These are phyloP conservation scores for Chytriomyces sp. DNA, from an alignment of 192 early-diverging fungal species.

Conservation along the genomic window DNA sequence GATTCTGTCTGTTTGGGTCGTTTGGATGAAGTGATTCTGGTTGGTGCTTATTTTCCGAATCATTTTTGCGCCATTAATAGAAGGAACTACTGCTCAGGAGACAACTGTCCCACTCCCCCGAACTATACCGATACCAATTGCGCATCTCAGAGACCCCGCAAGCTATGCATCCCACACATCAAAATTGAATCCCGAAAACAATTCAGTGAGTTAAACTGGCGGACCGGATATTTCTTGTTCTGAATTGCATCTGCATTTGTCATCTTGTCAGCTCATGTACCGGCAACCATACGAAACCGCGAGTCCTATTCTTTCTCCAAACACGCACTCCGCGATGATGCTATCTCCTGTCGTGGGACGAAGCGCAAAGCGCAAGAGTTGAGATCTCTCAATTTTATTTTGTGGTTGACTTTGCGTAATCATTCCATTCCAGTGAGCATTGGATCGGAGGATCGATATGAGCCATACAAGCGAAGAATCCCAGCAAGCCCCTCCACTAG, in stretches of 20 bases:
- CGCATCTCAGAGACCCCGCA: slow-evolving; percentile 46
- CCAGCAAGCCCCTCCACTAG: neutral
- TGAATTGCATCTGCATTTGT: neutral
- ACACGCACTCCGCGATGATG: slow-evolving; percentile 32
- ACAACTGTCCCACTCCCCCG: slow-evolving; percentile 1
- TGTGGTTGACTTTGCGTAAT: neutral
- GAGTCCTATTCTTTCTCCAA: slow-evolving; percentile 44
- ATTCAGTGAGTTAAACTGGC: neutral
- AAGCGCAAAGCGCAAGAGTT: slow-evolving; percentile 45
- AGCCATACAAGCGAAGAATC: slow-evolving; percentile 45
- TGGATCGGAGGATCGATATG: slow-evolving; percentile 42
- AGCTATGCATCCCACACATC: slow-evolving; percentile 47
- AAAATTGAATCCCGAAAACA: slow-evolving; percentile 53
- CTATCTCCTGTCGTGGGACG: slow-evolving; percentile 26
- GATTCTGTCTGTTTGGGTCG: neutral
- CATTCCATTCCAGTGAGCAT: slow-evolving; percentile 29
- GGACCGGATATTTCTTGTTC: too few relatives aligned
- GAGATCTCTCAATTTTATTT: neutral
- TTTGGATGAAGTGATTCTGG: neutral
- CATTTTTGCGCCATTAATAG: too few relatives aligned
- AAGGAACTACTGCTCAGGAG: neutral
- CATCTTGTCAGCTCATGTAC: slow-evolving; percentile 8
- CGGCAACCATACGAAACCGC: slow-evolving; percentile 29
- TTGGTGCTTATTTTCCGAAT: too few relatives aligned
- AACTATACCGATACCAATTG: slow-evolving; percentile 29